phyloP scores from a whole-genome alignment of 176 grass and related monocot species.

The Musa troglodytarum region DNA sequence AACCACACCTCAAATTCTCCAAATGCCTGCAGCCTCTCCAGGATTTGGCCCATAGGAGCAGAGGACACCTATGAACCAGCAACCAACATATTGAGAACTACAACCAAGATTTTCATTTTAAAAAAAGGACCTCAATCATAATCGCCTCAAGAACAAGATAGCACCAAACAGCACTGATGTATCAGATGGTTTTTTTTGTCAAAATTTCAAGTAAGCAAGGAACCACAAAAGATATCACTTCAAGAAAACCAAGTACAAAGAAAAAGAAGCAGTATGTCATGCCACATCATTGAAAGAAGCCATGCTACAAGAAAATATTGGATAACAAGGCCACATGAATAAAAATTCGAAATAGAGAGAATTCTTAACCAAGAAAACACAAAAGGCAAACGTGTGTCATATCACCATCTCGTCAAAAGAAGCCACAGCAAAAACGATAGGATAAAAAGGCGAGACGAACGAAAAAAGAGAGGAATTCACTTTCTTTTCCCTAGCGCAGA shows the following conservation, averaged over 20 bases:
- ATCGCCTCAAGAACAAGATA: background rate
- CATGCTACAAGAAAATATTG: background rate
- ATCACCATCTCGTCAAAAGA: background rate
- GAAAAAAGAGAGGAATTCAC: conserved; percentile 28
- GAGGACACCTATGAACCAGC: conserved; percentile 43
- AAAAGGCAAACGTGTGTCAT: background rate
- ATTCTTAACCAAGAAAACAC: background rate
- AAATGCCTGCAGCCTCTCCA: conserved; percentile 73
- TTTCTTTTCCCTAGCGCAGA: conserved; percentile 95
- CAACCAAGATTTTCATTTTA: conserved; percentile 15
- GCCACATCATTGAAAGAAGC: background rate
- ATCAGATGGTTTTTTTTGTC: background rate
- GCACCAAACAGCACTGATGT: background rate
- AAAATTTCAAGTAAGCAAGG: background rate
- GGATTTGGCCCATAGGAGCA: conserved; percentile 84
- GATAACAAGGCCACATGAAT: background rate
- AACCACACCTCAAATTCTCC: conserved; percentile 81
- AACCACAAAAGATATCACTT: background rate
- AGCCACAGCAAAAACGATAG: background rate
- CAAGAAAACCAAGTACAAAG: background rate
- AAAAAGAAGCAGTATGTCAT: background rate
- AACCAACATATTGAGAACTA: conserved; percentile 6
- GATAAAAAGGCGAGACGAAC: background rate
- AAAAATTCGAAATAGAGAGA: background rate
- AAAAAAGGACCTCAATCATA: background rate